Conservation (phyloP, 2,329 filamentous ascomycete species). For the Akanthomyces lecanii region DNA sequence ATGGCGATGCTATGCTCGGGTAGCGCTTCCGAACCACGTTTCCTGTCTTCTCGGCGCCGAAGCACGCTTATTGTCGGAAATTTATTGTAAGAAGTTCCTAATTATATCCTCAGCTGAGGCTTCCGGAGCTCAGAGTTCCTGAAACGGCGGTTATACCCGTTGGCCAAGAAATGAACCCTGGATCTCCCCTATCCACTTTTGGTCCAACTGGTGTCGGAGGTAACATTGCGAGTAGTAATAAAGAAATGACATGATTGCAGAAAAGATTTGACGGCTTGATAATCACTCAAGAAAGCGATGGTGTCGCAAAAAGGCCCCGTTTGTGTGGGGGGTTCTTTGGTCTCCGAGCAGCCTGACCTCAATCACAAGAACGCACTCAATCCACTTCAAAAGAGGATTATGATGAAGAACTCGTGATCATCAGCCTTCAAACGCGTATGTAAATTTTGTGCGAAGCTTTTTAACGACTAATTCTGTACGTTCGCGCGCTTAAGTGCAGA, state of each 20-base stretch:
- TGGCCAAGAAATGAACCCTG: background rate
- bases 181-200: background rate
- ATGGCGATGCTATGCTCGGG: background rate
- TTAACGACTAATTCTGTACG: too few relatives aligned
- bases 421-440: too few relatives aligned
- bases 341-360: too few relatives aligned
- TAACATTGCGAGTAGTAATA: background rate
- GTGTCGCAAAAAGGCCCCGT: too few relatives aligned
- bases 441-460: too few relatives aligned
- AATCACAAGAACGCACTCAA: too few relatives aligned
- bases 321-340: too few relatives aligned
- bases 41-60: background rate
- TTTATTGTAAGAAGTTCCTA: background rate
- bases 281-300: too few relatives aligned
- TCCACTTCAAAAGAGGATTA: too few relatives aligned
- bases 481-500: too few relatives aligned
- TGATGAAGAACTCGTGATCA: too few relatives aligned
- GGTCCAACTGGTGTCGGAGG: background rate
- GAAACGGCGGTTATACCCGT: background rate
- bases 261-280: background rate
- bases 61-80: background rate
- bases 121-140: background rate
- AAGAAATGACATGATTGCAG: background rate
- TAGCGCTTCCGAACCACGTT: background rate
- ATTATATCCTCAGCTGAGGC: background rate